Conservation (phyloP, 345 rosid species). For the Kandelia obovata region DNA sequence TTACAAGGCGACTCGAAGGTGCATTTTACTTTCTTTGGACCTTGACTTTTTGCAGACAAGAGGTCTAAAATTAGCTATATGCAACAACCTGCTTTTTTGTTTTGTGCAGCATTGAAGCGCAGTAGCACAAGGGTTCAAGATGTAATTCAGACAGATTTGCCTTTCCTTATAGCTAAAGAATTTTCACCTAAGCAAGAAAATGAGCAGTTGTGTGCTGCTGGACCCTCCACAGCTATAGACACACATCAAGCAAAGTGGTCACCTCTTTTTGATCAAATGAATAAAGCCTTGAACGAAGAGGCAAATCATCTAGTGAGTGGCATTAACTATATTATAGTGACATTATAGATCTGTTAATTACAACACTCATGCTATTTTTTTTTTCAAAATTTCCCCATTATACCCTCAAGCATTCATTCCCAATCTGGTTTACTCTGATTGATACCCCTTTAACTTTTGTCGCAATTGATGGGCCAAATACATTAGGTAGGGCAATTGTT, state of each 20-base stretch:
- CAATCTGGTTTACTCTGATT: no score
- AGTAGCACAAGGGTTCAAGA: conserved; percentile 4
- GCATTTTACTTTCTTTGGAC: background rate
- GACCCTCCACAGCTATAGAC: background rate
- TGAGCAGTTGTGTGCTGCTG: background rate
- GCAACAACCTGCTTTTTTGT: no score
- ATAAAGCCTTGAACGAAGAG: background rate
- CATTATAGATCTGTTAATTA: background rate
- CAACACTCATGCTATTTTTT: background rate
- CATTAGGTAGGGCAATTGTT: no score
- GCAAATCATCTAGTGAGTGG: background rate
- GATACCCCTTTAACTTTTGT: no score
- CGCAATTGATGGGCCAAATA: no score
- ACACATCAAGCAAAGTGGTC: conserved; percentile 6
- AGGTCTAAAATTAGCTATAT: background rate
- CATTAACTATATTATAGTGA: background rate
- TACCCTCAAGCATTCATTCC: no score
- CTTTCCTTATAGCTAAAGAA: conserved; percentile 1
- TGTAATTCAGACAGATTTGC: conserved; percentile 12
- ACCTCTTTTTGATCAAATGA: conserved; percentile 1
- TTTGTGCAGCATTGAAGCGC: background rate
- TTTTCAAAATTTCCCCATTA: no score
- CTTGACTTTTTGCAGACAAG: background rate
- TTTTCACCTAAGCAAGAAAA: conserved; percentile 3
- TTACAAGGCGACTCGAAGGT: conserved; percentile 8